phyloP scores from a whole-genome alignment of 108 stramenopile genomes.

The Cylindrotheca fusiformis region DNA sequence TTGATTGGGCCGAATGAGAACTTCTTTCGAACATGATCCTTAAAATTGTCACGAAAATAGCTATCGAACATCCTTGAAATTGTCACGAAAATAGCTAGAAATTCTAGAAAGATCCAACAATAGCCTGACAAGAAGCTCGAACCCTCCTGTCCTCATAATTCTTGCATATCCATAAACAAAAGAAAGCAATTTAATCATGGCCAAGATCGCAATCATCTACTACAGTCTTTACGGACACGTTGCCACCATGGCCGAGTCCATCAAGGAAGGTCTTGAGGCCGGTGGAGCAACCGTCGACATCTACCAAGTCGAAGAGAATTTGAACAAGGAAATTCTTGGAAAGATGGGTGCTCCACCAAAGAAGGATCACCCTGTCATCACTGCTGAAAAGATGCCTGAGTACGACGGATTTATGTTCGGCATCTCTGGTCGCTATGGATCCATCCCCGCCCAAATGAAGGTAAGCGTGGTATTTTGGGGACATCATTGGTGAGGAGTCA shows the following conservation, averaged over 20 bases:
- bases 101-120: too few species aligned
- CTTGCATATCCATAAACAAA: too few species aligned
- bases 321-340: conserved; percentile 51
- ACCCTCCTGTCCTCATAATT: too few species aligned
- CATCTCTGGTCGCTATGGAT: conserved; percentile 61
- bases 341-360: conserved; percentile 67
- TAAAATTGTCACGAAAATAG: too few species aligned
- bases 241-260: conserved; percentile 36
- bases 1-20: too few species aligned
- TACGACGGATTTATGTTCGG: conserved; percentile 75
- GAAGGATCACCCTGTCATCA: conserved; percentile 42
- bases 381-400: conserved; percentile 41
- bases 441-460: conserved; percentile 72
- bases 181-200: conserved; percentile 6
- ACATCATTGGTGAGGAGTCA: too few species aligned
- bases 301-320: conserved; percentile 63
- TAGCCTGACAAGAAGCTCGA: too few species aligned
- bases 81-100: too few species aligned
- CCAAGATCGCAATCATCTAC: conserved; percentile 54
- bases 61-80: too few species aligned
- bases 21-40: too few species aligned
- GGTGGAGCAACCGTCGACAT: conserved; percentile 46
- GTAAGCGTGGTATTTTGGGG: conserved; percentile 4
- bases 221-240: conserved; percentile 67
- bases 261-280: conserved; percentile 52